Base-by-base conservation (phyloP, 768 basidiomycete species). In the Phallus indusiatus region DNA sequence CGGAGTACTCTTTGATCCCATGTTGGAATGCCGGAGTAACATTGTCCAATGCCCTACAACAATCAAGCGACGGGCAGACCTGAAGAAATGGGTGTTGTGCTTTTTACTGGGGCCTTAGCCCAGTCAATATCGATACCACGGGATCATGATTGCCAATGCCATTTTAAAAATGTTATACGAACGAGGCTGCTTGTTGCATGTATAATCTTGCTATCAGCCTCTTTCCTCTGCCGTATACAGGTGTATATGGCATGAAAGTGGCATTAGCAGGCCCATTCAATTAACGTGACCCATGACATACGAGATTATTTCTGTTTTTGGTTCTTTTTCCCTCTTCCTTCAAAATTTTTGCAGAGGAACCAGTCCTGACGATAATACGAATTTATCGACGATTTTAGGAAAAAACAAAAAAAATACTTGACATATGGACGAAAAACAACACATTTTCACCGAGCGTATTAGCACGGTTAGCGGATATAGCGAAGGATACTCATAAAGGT, bases 321-420 rank as follows among this genome's bases (percentile, higher is more conserved):
- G 18, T 56, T 24, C 22, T 34, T 35, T 21, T 22, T n/a, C n/a
- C n/a, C 28, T 60, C 20, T 33, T 56, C 20, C 56, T 48, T 46
- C 34, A 51, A 21, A n/a, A 51, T 51, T 34, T 54, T 55, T 20
- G 33, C 28, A 28, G 51, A 20, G 50, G 28, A 56, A 24, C 18
- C 47, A 33, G 55, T 21, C 54, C 60, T 61, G 47, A 60, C 59
- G 17, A 56, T 28, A 36, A 55, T 21, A 36, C 16, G 57, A 59
- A 59, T 35, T 20, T 36, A 51, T 70, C 71, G 68, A 64, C 67
- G 67, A 67, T 66, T 42, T n/a, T 42, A 97, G 94, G 95, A 96
- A 78, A 99, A 99, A 76, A 81, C 90, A 50, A 87, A 88, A 78
- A 98, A 98, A 74, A 85, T 99, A 68, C 83, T 95, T 73, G 96